Conservation (phyloP, 805 yeast species). For the Starmerella roubikii region DNA sequence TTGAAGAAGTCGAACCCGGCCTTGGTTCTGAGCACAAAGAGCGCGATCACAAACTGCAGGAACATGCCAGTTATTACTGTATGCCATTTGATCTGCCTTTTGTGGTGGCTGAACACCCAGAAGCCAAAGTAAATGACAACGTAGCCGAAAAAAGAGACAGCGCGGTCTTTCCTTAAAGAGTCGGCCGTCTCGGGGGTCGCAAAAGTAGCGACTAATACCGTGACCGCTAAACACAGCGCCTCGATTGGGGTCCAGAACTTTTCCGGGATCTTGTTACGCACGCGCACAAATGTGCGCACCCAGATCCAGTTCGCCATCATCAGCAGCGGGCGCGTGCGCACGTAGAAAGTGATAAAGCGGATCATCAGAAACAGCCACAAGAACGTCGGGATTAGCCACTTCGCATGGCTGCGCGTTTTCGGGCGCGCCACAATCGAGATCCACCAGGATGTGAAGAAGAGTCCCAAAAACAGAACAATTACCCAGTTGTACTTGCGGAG, state of each 20-base stretch:
- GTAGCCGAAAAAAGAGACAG: slow-evolving; percentile 44
- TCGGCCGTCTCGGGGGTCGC: slow-evolving; percentile 34
- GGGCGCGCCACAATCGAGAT: slow-evolving; percentile 39
- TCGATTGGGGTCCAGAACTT: slow-evolving; percentile 34
- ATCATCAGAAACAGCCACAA: slow-evolving; percentile 39
- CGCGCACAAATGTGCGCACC: slow-evolving; percentile 22
- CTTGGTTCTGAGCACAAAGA: slow-evolving; percentile 46
- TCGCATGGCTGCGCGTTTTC: slow-evolving; percentile 30
- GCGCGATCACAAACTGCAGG: slow-evolving; percentile 45
- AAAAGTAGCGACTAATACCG: slow-evolving; percentile 42
- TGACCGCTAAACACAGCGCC: slow-evolving; percentile 33
- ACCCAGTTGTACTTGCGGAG: slow-evolving; percentile 20
- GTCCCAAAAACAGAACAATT: slow-evolving; percentile 24
- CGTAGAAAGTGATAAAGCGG: slow-evolving; percentile 39
- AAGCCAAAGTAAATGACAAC: slow-evolving; percentile 35
- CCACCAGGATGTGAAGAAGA: slow-evolving; percentile 45
- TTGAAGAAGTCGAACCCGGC: slow-evolving; percentile 50
- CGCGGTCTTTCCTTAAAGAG: slow-evolving; percentile 39
- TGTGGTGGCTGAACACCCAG: slow-evolving; percentile 35
- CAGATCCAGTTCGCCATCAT: slow-evolving; percentile 24
- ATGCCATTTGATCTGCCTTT: slow-evolving; percentile 39
- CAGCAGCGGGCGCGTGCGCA: slow-evolving; percentile 28
- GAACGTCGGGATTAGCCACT: slow-evolving; percentile 47
- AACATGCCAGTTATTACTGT: slow-evolving; percentile 48
- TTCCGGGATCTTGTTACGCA: slow-evolving; percentile 29